phyloP scores from a whole-genome alignment of 495 filamentous ascomycete genomes.

The Hypoxylon fragiforme region DNA sequence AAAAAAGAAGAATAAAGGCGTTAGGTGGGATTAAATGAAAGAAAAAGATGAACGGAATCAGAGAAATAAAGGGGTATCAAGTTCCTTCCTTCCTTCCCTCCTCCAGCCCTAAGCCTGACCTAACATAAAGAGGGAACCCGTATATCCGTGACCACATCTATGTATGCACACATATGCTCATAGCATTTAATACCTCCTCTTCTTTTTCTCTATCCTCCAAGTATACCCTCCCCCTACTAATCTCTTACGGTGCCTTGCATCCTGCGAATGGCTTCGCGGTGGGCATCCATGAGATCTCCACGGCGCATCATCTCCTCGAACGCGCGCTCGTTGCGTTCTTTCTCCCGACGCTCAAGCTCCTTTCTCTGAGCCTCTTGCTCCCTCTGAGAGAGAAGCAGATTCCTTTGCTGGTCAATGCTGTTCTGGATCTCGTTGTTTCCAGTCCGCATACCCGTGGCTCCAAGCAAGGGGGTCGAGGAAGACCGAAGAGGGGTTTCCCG shows the following conservation, averaged over 20 bases:
- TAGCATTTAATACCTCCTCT: neutral
- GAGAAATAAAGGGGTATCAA: constrained; percentile 35
- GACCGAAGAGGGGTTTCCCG: constrained; percentile 51
- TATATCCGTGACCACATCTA: constrained; percentile 13
- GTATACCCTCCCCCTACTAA: constrained; percentile 11
- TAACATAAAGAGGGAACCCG: constrained; percentile 3
- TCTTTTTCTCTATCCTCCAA: constrained; percentile 4
- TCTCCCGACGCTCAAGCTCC: constrained; percentile 47
- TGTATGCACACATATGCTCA: constrained; percentile 5
- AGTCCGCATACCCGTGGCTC: constrained; percentile 23
- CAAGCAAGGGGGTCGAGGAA: constrained; percentile 25
- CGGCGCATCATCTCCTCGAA: constrained; percentile 78
- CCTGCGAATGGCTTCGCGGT: constrained; percentile 77
- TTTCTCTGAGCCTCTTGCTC: constrained; percentile 52
- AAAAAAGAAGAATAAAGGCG: too few species aligned
- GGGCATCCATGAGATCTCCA: constrained; percentile 72
- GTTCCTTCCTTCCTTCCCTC: neutral
- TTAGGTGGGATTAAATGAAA: too few species aligned
- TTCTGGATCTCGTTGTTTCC: constrained; percentile 35
- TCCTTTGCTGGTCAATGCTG: constrained; percentile 51
- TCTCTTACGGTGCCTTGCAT: constrained; percentile 77
- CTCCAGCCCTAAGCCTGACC: constrained; percentile 3
- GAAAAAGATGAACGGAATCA: constrained; percentile 6
- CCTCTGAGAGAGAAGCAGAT: constrained; percentile 45
- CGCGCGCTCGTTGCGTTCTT: constrained; percentile 53